phyloP scores from a whole-genome alignment of 495 filamentous ascomycete genomes.

The Astrothelium subdiscretum region DNA sequence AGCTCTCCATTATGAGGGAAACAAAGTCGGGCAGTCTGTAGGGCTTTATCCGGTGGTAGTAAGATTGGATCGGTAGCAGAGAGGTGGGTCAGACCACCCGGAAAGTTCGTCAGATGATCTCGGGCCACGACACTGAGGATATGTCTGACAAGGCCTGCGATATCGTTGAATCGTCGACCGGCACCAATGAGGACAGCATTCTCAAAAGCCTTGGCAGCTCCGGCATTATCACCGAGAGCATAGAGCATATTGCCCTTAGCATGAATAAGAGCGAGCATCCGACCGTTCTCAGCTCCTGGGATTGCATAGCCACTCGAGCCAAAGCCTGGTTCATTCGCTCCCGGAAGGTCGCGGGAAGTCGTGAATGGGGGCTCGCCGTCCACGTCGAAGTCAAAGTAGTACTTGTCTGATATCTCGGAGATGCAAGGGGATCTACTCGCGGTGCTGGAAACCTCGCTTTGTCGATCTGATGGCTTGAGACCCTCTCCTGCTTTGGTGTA shows the following conservation, averaged over 20 bases:
- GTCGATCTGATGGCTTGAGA: conserved; percentile 40
- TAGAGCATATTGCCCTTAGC: conserved; percentile 99
- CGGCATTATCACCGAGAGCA: conserved; percentile 70
- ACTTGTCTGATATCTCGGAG: conserved; percentile 42
- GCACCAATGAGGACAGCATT: conserved; percentile 85
- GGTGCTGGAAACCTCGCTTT: conserved; percentile 42
- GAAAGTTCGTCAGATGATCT: conserved; percentile 16
- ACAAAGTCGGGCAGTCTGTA: conserved; percentile 73
- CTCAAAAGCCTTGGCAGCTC: conserved; percentile 84
- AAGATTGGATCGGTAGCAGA: conserved; percentile 51
- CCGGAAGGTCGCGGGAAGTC: conserved; percentile 21
- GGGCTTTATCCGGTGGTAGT: conserved; percentile 70
- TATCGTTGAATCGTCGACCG: conserved; percentile 58
- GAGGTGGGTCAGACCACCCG: conserved; percentile 5
- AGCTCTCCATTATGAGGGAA: conserved; percentile 70
- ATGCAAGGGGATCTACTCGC: conserved; percentile 41
- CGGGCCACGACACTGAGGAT: conserved; percentile 60
- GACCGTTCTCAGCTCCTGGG: conserved; percentile 78
- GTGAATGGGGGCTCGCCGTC: conserved; percentile 30
- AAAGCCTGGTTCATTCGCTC: conserved; percentile 44
- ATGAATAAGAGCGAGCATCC: conserved; percentile 84
- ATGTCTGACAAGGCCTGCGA: conserved; percentile 67
- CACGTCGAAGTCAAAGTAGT: conserved; percentile 46
- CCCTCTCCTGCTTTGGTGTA: conserved; percentile 38
- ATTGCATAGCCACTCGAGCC: conserved; percentile 80